These are phyloP conservation scores for Wickerhamomyces sydowiorum DNA, from an alignment of 805 yeast genomes.

Conservation along the genomic window DNA sequence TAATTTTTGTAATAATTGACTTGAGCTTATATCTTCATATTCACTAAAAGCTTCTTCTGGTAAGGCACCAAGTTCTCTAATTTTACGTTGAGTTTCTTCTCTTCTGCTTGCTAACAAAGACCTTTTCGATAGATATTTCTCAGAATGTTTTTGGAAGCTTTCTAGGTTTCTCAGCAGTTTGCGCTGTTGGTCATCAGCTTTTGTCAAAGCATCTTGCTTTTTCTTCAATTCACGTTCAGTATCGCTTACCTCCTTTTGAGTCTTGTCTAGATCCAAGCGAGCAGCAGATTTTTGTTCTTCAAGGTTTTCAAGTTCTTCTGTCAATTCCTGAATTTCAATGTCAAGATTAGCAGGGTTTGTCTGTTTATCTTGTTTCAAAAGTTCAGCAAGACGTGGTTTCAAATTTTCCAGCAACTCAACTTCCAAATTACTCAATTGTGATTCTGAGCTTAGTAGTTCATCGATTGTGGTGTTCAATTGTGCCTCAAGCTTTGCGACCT, in stretches of 20 bases:
- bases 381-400: slow-evolving; percentile 43
- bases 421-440: slow-evolving; percentile 39
- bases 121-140: slow-evolving; percentile 57
- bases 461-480: slow-evolving; percentile 35
- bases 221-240: slow-evolving; percentile 20
- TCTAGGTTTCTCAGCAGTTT: slow-evolving; percentile 50
- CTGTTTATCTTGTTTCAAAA: slow-evolving; percentile 22
- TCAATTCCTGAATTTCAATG: slow-evolving; percentile 12
- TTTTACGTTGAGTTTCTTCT: slow-evolving; percentile 65
- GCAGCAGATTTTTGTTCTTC: slow-evolving; percentile 23
- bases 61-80: slow-evolving; percentile 80
- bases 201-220: slow-evolving; percentile 36
- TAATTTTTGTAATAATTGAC: slow-evolving; percentile 46
- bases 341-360: slow-evolving; percentile 11
- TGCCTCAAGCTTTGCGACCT: slow-evolving; percentile 33
- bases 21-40: slow-evolving; percentile 41
- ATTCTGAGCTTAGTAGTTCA: slow-evolving; percentile 38
- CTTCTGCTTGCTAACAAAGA: slow-evolving; percentile 53
- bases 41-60: slow-evolving; percentile 76
- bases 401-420: slow-evolving; percentile 56
- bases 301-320: slow-evolving; percentile 22
- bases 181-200: slow-evolving; percentile 54
- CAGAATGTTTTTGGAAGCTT: slow-evolving; percentile 55
- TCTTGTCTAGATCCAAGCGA: slow-evolving; percentile 21
- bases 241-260: slow-evolving; percentile 17